A percentile compares a stretch with the other conserved stretches of the same genome.
These are phyloP conservation scores for Solanum piurae DNA, from an alignment of 257 asterid species.

Conservation along the genomic window DNA sequence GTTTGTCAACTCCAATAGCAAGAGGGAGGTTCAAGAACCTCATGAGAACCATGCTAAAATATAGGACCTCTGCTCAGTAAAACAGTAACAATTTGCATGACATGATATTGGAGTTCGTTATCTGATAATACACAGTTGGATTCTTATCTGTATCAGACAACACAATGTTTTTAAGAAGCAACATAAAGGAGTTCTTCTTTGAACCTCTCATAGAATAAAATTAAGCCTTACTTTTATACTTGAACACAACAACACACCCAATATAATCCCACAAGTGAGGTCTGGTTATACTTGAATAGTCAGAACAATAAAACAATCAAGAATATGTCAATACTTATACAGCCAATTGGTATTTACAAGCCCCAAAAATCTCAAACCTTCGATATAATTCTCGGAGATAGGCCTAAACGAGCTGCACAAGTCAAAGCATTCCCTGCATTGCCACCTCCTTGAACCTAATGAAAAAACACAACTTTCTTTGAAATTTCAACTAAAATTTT, in stretches of 20 bases:
- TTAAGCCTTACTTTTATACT: neutral
- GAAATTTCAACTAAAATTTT: neutral
- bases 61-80: no score
- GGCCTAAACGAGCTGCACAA: conserved; percentile 83
- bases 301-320: neutral
- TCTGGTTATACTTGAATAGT: neutral
- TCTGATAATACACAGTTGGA: neutral
- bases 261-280: neutral
- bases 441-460: conserved; percentile 89
- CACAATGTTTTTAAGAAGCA: neutral
- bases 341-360: neutral
- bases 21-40: neutral
- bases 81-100: no score
- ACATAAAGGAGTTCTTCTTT: neutral
- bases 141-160: neutral
- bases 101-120: neutral
- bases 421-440: conserved; percentile 89
- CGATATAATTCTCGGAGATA: conserved; percentile 69
- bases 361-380: conserved; percentile 36
- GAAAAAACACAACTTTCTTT: neutral
- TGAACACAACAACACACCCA: neutral
- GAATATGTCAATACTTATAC: neutral
- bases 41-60: neutral
- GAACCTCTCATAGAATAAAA: neutral
- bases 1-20: neutral